Percentiles rank a stretch among this genome's conserved stretches.
Evolutionary conservation across 345 rosid species (phyloP).

Genomic region (Rhodamnia argentea): DNA sequence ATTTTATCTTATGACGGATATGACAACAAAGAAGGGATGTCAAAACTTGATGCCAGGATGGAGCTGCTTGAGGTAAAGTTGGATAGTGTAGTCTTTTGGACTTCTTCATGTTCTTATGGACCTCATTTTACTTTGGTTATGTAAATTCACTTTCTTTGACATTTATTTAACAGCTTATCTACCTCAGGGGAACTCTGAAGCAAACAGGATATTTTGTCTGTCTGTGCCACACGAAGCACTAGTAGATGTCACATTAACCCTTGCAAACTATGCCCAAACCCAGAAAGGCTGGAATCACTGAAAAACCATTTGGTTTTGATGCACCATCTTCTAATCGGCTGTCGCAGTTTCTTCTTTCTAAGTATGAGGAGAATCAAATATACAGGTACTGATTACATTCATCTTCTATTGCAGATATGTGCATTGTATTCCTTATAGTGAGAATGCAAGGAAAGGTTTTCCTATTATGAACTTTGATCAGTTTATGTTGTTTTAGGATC

Average conservation of each 20-base stretch:
- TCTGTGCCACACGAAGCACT: conserved; percentile 88
- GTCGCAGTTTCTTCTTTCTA: conserved; percentile 52
- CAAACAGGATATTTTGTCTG: conserved; percentile 61
- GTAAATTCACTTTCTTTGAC: neutral
- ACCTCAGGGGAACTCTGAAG: conserved; percentile 43
- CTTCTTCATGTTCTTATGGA: neutral
- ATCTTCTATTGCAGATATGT: neutral
- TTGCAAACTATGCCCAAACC: conserved; percentile 51
- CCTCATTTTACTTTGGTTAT: neutral
- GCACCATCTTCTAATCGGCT: conserved; percentile 37
- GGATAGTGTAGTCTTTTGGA: neutral
- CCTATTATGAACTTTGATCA: neutral
- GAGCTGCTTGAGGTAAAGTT: conserved; percentile 49
- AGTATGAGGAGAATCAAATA: conserved; percentile 54
- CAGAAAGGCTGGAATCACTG: conserved; percentile 65
- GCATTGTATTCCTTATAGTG: neutral
- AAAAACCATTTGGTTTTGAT: conserved; percentile 74
- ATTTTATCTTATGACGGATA: conserved; percentile 53
- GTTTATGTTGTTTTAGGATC: conserved; percentile 33
- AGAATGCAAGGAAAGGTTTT: neutral
- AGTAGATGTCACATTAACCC: conserved; percentile 49
- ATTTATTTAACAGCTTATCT: conserved; percentile 11
- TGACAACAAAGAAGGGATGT: conserved; percentile 54
- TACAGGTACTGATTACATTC: conserved; percentile 35
- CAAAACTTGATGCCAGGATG: conserved; percentile 50